Percentiles rank a stretch among this genome's conserved stretches.
phyloP scores from a whole-genome alignment of 2,329 filamentous ascomycete species.

The Phialocephala subalpina region DNA sequence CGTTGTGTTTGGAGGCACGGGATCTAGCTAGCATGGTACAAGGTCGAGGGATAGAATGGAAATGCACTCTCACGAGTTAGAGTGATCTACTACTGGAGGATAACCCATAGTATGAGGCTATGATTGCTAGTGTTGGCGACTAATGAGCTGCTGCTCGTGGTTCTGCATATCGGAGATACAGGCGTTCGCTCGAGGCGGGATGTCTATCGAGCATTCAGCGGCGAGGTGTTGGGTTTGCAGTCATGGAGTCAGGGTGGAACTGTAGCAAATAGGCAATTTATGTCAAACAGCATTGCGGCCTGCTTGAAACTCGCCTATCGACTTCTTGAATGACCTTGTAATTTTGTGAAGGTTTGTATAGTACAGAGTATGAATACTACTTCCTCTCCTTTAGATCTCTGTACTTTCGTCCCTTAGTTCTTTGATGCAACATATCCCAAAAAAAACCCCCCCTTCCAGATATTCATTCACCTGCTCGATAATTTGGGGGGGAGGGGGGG shows the following conservation, averaged over 20 bases:
- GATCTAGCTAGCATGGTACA: background rate
- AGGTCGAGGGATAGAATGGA: background rate
- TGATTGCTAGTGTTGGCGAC: background rate
- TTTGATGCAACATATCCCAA: no score
- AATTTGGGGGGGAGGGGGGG: no score
- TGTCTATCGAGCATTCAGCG: background rate
- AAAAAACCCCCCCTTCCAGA: no score
- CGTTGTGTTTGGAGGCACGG: background rate
- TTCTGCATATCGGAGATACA: no score
- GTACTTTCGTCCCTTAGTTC: no score
- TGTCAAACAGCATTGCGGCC: background rate
- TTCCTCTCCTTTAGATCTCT: background rate
- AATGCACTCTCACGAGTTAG: background rate
- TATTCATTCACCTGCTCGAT: no score
- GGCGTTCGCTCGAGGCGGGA: background rate
- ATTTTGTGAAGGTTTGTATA: background rate
- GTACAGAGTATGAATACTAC: background rate
- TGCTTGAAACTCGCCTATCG: background rate
- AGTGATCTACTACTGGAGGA: background rate
- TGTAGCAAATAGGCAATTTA: background rate
- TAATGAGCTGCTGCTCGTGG: background rate
- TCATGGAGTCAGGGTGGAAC: background rate
- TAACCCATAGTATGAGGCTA: background rate
- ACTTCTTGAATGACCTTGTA: background rate
- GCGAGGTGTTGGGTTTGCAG: background rate